Base-by-base conservation (phyloP, 805 yeast genomes). In the Wickerhamiella occidentalis region DNA sequence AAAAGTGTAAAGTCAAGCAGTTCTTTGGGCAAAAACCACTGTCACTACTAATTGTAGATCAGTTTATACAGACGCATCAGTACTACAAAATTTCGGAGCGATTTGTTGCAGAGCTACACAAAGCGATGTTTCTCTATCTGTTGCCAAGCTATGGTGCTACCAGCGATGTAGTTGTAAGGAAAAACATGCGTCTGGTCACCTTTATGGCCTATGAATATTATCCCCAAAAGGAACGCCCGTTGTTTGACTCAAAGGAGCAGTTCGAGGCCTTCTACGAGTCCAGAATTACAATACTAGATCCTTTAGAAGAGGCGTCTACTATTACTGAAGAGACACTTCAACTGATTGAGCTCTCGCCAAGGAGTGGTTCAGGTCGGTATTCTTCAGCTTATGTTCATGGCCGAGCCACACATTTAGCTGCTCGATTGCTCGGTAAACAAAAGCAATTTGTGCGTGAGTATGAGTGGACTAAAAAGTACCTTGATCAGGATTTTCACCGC, bases 311-410 rank as follows among this genome's bases (percentile, higher is more conserved):
- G 12, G 52, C 55, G 1, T 15, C 38, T 6, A 40, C 51, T 0
- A 8, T 35, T 15, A 19, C 5, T 13, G 51, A 48, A 12, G 30
- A 8, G 7, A 19, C 12, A 12, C 45, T 47, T 19, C 40, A 29
- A 45, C 21, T 12, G 13, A 21, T 35, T 3, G 8, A 11, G 19
- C 15, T 13, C 8, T 15, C 38, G 11, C 49, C 45, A 2, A 19
- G 17, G 5, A 18, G 23, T 4, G 49, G 49, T 3, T 6, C 30
- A 4, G 50, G 56, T 3, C 47, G 44, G 18, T 54, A 48, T 13
- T 36, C 58, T 6, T 56, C 63, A 2, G 55, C 54, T 7, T 54
- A 56, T 28, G 56, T 58, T 8, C 53, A 52, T 18, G 60, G 58
- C 3, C 54, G 61, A 5, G 56, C 56, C 0, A 29, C 57, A 2